Evolutionary conservation across 1,284 basidiomycete species (phyloP).

Genomic region (Malassezia pachydermatis): DNA sequence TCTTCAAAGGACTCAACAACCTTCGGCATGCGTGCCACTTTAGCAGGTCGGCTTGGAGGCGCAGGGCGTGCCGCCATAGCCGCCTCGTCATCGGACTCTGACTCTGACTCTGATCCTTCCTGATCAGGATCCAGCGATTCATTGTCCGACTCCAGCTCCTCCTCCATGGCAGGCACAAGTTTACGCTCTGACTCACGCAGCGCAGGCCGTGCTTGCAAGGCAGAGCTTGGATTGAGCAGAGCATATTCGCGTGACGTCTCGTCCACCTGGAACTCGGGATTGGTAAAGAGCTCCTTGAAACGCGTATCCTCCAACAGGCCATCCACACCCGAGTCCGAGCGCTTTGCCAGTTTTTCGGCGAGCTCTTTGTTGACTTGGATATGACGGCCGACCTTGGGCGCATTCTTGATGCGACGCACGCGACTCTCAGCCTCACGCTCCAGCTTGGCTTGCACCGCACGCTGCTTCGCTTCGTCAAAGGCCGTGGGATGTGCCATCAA

Average conservation of each 20-base stretch:
- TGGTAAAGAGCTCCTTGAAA: slow-evolving; percentile 81
- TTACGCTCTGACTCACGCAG: slow-evolving; percentile 39
- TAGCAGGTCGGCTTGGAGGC: slow-evolving; percentile 1
- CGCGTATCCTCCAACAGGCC: slow-evolving; percentile 71
- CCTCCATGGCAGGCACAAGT: slow-evolving; percentile 71
- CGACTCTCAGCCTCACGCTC: slow-evolving; percentile 85
- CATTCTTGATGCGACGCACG: slow-evolving; percentile 56
- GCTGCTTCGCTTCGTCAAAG: slow-evolving; percentile 85
- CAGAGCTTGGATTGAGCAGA: slow-evolving; percentile 75
- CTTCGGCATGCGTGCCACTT: not conserved
- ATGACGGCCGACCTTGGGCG: slow-evolving; percentile 38
- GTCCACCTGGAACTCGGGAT: slow-evolving; percentile 90
- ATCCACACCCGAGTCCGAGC: slow-evolving; percentile 48
- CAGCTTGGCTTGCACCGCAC: slow-evolving; percentile 73
- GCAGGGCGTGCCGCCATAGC: not conserved
- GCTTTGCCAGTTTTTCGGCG: slow-evolving; percentile 65
- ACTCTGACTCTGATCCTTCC: slow-evolving; percentile 20
- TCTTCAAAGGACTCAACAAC: slow-evolving; percentile 2
- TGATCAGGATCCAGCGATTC: slow-evolving; percentile 53
- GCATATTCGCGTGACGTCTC: slow-evolving; percentile 75
- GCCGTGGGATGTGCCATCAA: slow-evolving; percentile 92
- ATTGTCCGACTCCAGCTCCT: slow-evolving; percentile 73
- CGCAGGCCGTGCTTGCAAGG: slow-evolving; percentile 24
- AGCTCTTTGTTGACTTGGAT: slow-evolving; percentile 81
- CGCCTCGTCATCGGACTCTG: not conserved